Evolutionary conservation across 495 filamentous ascomycete genomes (phyloP).

Genomic region (Parachaetomium inaequale): DNA sequence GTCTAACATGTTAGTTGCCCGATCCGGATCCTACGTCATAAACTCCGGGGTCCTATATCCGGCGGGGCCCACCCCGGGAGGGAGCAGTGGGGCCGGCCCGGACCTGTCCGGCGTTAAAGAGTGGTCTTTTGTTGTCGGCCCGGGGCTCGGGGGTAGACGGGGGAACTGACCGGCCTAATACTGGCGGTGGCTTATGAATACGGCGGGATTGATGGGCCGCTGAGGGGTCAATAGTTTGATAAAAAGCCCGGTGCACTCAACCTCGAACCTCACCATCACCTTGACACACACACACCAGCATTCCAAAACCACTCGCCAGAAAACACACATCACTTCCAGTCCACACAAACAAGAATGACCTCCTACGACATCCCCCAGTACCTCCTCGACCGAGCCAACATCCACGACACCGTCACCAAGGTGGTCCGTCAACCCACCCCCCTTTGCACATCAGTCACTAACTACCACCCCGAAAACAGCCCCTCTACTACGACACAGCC

Average conservation of each 20-base stretch:
- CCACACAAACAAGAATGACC: conserved; percentile 11
- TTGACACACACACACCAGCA: background rate
- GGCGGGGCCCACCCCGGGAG: background rate
- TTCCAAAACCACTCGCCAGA: too few species aligned
- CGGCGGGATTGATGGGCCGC: background rate
- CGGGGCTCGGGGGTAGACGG: background rate
- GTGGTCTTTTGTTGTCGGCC: background rate
- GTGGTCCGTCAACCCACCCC: conserved; percentile 17
- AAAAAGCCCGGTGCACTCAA: background rate
- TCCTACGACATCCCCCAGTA: conserved; percentile 28
- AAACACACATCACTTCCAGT: background rate
- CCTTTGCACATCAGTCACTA: background rate
- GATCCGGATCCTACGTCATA: conserved; percentile 11
- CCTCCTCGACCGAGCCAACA: conserved; percentile 35
- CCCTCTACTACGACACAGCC: conserved; percentile 27
- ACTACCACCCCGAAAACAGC: conserved; percentile 10
- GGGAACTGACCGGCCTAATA: too few species aligned
- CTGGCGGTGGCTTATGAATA: background rate
- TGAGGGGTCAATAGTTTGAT: background rate
- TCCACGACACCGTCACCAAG: conserved; percentile 30
- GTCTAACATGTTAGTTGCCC: background rate
- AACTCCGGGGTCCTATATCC: conserved; percentile 2
- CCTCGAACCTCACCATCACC: background rate
- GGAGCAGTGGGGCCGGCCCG: background rate
- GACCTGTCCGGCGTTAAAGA: background rate